Base-by-base conservation (phyloP, 768 basidiomycete genomes). In the Termitomyces sp. region DNA sequence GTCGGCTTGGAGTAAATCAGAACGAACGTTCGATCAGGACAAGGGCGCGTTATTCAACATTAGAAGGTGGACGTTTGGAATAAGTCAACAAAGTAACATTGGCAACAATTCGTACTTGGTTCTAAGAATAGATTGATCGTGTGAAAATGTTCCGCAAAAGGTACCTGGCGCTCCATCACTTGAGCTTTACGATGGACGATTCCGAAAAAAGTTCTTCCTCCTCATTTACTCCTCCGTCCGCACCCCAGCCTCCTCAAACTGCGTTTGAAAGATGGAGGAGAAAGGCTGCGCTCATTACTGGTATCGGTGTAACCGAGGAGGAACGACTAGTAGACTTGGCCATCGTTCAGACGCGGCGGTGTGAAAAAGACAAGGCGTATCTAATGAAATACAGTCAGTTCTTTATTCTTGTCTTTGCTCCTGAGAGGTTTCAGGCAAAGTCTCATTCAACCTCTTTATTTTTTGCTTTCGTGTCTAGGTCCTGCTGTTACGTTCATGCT, bases 401-500 rank as follows among this genome's bases (percentile, higher is more conserved):
- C 20, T 29, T 33, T 41, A 36, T 11, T 35, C 1, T 35, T 15
- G 3, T 12, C 1, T n/a, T n/a, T n/a, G n/a, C n/a, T n/a, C n/a
- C 7, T 41, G 22, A 22, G 13, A 40, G 3, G 7, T 13, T n/a
- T 10, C 4, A 27, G 10, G 13, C 12, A 6, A 13, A 25, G 29
- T 29, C 29, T 9, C 29, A 50, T 32, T 22, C 25, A n/a, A 11
- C 42, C 50, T 32, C 38, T 11, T 20, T 56, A 3, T 25, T 32
- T 33, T 33, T 33, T 10, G 9, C 1, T 15, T 42, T 16, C 5
- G 25, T 56, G 13, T 40, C 7, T 54, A 97, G 95, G 93, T 66
- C 94, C 94, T 11, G 74, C 84, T 3, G 82, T 98, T 1, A 81
- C 86, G 9, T 97, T 98, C 73, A 92, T 99, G 88, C 77, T 94